Percentiles rank a stretch among this genome's conserved stretches.
Evolutionary conservation across 2,329 filamentous ascomycete species (phyloP).

Genomic region (Xylariaceae sp.): DNA sequence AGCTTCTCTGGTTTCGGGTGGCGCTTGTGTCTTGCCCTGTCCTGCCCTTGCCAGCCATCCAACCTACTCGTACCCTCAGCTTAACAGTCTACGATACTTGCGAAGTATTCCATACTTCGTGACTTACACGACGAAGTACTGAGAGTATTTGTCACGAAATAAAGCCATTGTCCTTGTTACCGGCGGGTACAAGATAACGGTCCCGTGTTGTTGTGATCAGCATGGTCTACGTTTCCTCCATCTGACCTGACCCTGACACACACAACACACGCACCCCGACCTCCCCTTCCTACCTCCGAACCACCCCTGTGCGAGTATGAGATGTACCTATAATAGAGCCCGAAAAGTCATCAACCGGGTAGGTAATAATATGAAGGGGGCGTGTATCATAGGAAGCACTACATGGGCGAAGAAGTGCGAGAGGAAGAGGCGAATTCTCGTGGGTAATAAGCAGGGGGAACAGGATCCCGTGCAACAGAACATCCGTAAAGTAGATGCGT

Average conservation of each 20-base stretch:
- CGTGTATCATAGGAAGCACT: not conserved
- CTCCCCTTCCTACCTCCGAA: not conserved
- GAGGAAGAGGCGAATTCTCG: not conserved
- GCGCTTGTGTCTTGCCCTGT: not conserved
- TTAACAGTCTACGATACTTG: not conserved
- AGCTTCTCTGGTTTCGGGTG: conserved; percentile 8
- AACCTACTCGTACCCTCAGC: conserved; percentile 14
- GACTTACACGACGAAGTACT: not conserved
- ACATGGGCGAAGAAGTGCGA: conserved; percentile 1
- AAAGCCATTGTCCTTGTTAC: conserved; percentile 11
- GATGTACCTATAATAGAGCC: conserved; percentile 1
- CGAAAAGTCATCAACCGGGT: not conserved
- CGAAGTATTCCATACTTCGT: not conserved
- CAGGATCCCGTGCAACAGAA: too few species aligned
- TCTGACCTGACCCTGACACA: not conserved
- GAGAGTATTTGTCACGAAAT: conserved; percentile 15
- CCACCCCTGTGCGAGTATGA: not conserved
- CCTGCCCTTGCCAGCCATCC: conserved; percentile 7
- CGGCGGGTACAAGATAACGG: conserved; percentile 9
- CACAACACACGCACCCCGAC: too few species aligned
- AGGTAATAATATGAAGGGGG: not conserved
- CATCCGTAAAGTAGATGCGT: too few species aligned
- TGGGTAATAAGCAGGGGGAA: not conserved
- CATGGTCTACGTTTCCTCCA: not conserved
- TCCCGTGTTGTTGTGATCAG: conserved; percentile 9